phyloP scores from a whole-genome alignment of 352 stramenopile genomes.

The Pythium sukuiense region DNA sequence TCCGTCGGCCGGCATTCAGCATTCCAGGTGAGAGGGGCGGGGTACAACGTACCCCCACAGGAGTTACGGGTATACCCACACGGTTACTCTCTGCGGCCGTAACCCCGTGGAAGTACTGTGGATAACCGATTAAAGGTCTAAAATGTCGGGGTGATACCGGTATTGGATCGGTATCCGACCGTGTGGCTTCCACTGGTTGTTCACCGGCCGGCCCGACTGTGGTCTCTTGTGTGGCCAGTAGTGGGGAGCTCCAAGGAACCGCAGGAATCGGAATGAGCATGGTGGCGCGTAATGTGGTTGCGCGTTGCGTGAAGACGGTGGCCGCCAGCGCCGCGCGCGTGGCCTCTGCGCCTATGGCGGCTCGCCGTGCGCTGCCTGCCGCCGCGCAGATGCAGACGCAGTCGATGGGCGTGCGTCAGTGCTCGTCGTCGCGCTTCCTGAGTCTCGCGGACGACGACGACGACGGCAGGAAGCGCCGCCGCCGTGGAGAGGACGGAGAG shows the following conservation, averaged over 20 bases:
- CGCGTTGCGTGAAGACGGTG: conserved; percentile 31
- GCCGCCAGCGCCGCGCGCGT: conserved; percentile 8
- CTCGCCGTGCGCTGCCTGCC: conserved; percentile 6
- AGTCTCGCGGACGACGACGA: conserved; percentile 64
- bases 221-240: conserved; percentile 27
- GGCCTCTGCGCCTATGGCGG: conserved; percentile 4
- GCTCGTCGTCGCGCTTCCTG: conserved; percentile 74
- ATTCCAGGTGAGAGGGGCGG: not conserved
- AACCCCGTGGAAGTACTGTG: too few species aligned
- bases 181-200: conserved; percentile 18
- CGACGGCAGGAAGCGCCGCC: conserved; percentile 29
- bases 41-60: not conserved
- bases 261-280: conserved; percentile 7
- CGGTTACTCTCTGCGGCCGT: too few species aligned
- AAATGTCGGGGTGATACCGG: conserved; percentile 4
- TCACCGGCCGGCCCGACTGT: not conserved
- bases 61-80: too few species aligned
- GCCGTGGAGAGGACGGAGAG: conserved; percentile 15
- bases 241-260: conserved; percentile 13
- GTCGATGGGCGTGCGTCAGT: conserved; percentile 28
- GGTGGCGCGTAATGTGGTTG: conserved; percentile 29
- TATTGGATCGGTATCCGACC: conserved; percentile 3
- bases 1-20: not conserved
- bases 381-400: conserved; percentile 1
- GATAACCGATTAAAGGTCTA: too few species aligned